Evolutionary conservation across 164 flowering plant genomes (phyloP), one percentile per base, ranked within the genome.

Genomic region (Vitis amurensis): DNA sequence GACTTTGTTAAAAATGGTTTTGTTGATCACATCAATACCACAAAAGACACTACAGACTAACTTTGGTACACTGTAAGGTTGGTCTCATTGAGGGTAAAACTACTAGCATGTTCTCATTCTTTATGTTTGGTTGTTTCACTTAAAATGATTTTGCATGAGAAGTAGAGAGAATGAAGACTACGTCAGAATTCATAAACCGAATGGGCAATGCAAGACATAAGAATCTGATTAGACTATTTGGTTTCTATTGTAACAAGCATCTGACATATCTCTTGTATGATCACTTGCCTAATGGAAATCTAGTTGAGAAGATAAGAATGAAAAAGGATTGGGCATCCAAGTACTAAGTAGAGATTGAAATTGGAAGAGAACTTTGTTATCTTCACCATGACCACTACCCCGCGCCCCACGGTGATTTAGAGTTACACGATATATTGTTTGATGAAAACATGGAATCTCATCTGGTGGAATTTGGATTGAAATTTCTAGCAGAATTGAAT

Each of bases 341-440:
- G 78, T 77, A 72, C 58, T 88, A 70, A 71, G 69, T 86, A 30
- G 78, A 88, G 57, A 61, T 80, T 15, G 91, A 91, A 37, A 74
- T 92, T 71, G 97, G 95, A 1, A 89, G 80, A 75, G 99, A 92
- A 27, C 87, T 94, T 12, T 78, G 86, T 68, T 85, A 85, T 79
- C 97, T 94, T 72, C 99, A 94, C 78, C 94, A 92, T 81, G 89
- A 91, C 31, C 92, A 94, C 55, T 75, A 67, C 75, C 97, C 98
- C 9, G 85, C 94, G 73, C 87, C 99, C 12, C 99, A 94, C 74
- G 97, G 97, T 66, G 91, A 92, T 81, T 56, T 94, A 73, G 89
- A 79, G 80, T 69, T 86, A 16, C 80, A 78, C 55, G 91, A 91
- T 66, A 64, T 94, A n/a, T 63, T 86, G 63, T 88, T 92, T 31